Conservation (phyloP, 1,284 basidiomycete species). For the Phaffia rhodozyma region DNA sequence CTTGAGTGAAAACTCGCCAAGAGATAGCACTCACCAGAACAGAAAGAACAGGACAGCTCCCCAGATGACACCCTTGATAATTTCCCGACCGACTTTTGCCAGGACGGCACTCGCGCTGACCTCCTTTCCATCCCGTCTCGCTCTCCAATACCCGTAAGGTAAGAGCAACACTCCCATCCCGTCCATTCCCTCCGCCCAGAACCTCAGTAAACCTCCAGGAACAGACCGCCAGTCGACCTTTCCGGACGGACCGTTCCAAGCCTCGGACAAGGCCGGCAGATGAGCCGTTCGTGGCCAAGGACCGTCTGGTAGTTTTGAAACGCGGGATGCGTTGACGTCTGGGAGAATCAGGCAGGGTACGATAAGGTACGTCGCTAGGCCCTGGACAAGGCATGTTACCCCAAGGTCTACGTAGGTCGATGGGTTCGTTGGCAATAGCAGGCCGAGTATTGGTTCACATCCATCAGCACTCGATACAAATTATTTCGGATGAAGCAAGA, state of each 20-base stretch:
- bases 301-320: neutral
- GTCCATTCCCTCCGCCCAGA: conserved; percentile 7
- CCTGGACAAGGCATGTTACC: conserved; percentile 18
- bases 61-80: conserved; percentile 11
- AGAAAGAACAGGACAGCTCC: conserved; percentile 14
- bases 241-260: neutral
- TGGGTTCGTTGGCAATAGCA: neutral
- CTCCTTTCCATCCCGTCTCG: neutral
- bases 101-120: neutral
- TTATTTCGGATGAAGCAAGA: neutral
- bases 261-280: neutral
- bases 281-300: conserved; percentile 11
- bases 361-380: conserved; percentile 7
- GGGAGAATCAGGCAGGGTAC: conserved; percentile 8
- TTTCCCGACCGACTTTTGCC: neutral
- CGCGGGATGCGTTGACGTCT: neutral
- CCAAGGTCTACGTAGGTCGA: conserved; percentile 8
- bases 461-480: neutral
- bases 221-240: neutral
- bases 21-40: conserved; percentile 6
- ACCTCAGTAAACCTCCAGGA: conserved; percentile 4
- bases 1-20: too few species aligned
- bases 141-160: neutral
- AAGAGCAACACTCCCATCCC: conserved; percentile 1
- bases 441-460: neutral